Base-by-base conservation (phyloP, 148 eudicot species). In the Salicornia ramosissima region DNA sequence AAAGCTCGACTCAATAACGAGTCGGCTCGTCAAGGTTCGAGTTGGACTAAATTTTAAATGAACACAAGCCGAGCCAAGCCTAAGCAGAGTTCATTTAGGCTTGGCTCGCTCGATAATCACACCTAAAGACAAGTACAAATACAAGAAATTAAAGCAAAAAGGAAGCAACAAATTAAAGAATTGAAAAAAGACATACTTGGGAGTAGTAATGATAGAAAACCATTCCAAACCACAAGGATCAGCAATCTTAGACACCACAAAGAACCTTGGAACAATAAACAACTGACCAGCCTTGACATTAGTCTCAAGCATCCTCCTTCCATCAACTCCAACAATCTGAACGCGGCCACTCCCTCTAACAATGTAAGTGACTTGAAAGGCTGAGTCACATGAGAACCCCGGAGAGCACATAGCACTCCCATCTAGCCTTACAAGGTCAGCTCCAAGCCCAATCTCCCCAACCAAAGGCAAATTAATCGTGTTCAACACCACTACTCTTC, bases 151-250 rank as follows among this genome's bases (percentile, higher is more conserved):
- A n/a, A n/a, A n/a, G n/a, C n/a, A n/a, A n/a, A n/a, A n/a, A n/a
- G n/a, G n/a, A n/a, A n/a, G n/a, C n/a, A n/a, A n/a, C n/a, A n/a
- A n/a, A n/a, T n/a, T n/a, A n/a, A 10, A 6, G 8, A 22, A 26
- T 26, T 9, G 49, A 16, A 42, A 31, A 24, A 22, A 22, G 64
- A 58, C 61, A 15, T 78, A 92, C 97, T 92, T 81, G 15, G 97
- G 97, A 46, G 96, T 89, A 54, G 84, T 71, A 77, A 92, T 82
- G 81, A 92, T 89, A 28, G 97, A 92, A 89, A 92, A 92, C 97
- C 97, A 92, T 66, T 89, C 92, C 89, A 92, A 42, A 58, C 97
- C 97, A 65, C 72, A 74, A 12, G 82, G 74, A 60, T 86, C 86
- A 72, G 84, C 85, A 80, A 90, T 90, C 85, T 88, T 88, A 0